Conservation (phyloP, 371 early-diverging fungal species). For the Mucor saturninus region DNA sequence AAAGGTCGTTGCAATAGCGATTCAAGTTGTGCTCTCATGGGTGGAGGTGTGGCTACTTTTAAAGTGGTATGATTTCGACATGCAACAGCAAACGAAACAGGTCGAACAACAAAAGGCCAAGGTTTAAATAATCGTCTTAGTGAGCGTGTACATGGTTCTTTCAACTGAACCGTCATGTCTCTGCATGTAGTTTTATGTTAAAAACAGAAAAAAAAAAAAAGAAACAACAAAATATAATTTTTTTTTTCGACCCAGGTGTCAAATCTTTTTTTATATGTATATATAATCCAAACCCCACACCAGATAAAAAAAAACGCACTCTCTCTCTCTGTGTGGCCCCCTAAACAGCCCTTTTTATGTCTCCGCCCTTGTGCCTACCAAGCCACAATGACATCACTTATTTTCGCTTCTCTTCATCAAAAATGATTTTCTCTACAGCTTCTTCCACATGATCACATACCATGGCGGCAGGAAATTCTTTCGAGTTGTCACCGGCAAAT, state of each 20-base stretch:
- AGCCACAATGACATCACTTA: constrained; percentile 22
- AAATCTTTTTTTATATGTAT: too few species aligned
- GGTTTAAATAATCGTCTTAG: constrained; percentile 16
- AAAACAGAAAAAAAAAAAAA: constrained; percentile 1
- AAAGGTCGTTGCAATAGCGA: background rate
- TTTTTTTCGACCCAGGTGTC: background rate
- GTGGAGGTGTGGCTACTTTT: background rate
- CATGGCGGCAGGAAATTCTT: constrained; percentile 60
- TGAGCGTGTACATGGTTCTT: constrained; percentile 42
- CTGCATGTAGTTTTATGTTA: background rate
- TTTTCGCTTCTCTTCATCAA: constrained; percentile 28
- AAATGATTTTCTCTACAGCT: constrained; percentile 68
- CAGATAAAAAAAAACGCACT: too few species aligned
- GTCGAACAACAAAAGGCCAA: too few species aligned
- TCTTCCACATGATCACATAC: constrained; percentile 78
- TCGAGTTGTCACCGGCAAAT: constrained; percentile 63
- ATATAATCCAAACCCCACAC: too few species aligned
- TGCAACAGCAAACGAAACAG: too few species aligned
- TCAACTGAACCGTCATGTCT: constrained; percentile 48
- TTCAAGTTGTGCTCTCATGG: constrained; percentile 1
- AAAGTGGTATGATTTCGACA: too few species aligned
- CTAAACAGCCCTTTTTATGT: too few species aligned
- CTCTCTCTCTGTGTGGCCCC: too few species aligned
- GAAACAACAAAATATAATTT: background rate
- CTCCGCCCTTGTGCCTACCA: background rate